A percentile compares a stretch with the other conserved stretches of the same genome.
Conservation (phyloP, 805 yeast species). For the Limtongia smithiae region DNA sequence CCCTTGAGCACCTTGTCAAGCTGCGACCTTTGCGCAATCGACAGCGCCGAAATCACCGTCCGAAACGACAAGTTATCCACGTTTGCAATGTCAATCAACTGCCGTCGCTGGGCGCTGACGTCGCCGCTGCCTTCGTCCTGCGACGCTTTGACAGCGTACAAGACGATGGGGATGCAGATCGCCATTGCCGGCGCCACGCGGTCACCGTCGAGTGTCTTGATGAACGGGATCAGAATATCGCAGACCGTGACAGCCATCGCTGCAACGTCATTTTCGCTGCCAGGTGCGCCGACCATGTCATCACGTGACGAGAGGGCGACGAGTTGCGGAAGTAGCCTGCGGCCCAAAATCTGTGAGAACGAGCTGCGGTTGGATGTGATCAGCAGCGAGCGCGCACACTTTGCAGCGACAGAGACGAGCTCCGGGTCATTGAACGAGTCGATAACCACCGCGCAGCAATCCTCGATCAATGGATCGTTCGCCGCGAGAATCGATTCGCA, state of each 20-base stretch:
- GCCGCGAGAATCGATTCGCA: constrained; percentile 39
- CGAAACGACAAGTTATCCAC: constrained; percentile 37
- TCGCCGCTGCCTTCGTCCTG: constrained; percentile 1
- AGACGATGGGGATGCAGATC: constrained; percentile 32
- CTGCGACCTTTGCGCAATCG: constrained; percentile 34
- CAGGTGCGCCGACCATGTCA: constrained; percentile 12
- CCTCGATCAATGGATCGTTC: constrained; percentile 40
- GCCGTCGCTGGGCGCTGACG: constrained; percentile 17
- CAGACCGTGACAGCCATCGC: constrained; percentile 38
- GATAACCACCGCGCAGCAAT: constrained; percentile 37
- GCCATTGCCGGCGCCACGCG: constrained; percentile 35
- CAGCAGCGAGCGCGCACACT: constrained; percentile 60
- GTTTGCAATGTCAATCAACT: constrained; percentile 36
- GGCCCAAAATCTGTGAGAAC: constrained; percentile 42
- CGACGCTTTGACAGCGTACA: constrained; percentile 19
- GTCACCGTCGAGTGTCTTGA: constrained; percentile 40
- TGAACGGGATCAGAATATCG: constrained; percentile 50
- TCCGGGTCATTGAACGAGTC: constrained; percentile 40
- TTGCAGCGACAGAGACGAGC: constrained; percentile 47
- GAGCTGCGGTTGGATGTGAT: constrained; percentile 36
- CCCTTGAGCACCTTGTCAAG: constrained; percentile 27
- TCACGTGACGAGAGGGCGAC: constrained; percentile 37
- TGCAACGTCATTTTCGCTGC: constrained; percentile 3
- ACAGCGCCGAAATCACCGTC: constrained; percentile 45
- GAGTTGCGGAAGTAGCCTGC: constrained; percentile 47